phyloP scores from a whole-genome alignment of 768 basidiomycete species.

The Macrolepiota albuminosa region DNA sequence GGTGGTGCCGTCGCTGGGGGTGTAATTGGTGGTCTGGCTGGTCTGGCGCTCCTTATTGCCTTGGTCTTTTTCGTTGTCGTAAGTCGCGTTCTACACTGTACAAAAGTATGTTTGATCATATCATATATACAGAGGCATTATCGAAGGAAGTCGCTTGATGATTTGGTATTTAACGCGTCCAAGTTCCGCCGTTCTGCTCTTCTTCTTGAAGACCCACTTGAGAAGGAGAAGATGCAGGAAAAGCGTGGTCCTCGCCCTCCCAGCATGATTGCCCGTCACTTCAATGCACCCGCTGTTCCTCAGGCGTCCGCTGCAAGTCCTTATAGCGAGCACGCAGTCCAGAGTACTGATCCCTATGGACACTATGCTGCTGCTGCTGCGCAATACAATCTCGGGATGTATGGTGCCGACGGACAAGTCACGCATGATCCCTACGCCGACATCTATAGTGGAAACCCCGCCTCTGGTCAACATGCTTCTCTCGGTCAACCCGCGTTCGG shows the following conservation, averaged over 20 bases:
- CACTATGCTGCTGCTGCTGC: slow-evolving; percentile 12
- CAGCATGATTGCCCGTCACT: slow-evolving; percentile 26
- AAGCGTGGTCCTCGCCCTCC: slow-evolving; percentile 19
- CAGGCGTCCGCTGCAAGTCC: slow-evolving; percentile 10
- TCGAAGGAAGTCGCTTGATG: slow-evolving; percentile 26
- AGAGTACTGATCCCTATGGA: slow-evolving; percentile 14
- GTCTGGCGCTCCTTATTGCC: slow-evolving; percentile 16
- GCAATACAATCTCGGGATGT: slow-evolving; percentile 16
- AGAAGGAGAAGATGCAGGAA: slow-evolving; percentile 14
- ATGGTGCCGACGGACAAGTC: slow-evolving; percentile 16
- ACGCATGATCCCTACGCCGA: slow-evolving; percentile 14
- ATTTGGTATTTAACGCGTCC: slow-evolving; percentile 40
- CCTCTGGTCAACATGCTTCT: slow-evolving; percentile 11
- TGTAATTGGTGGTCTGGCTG: slow-evolving; percentile 19
- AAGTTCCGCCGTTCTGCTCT: slow-evolving; percentile 50
- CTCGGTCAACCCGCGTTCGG: slow-evolving; percentile 11
- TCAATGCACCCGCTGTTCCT: slow-evolving; percentile 16
- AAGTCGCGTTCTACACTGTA: neutral
- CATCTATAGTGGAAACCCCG: slow-evolving; percentile 9
- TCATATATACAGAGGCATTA: slow-evolving; percentile 26
- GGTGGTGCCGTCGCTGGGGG: slow-evolving; percentile 23
- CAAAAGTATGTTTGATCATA: neutral
- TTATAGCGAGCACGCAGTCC: slow-evolving; percentile 10
- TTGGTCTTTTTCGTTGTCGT: slow-evolving; percentile 24
- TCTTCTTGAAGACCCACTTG: slow-evolving; percentile 26